A percentile compares a stretch with the other conserved stretches of the same genome.
phyloP scores from a whole-genome alignment of 1,284 basidiomycete genomes.

The Crucibulum parvulum region DNA sequence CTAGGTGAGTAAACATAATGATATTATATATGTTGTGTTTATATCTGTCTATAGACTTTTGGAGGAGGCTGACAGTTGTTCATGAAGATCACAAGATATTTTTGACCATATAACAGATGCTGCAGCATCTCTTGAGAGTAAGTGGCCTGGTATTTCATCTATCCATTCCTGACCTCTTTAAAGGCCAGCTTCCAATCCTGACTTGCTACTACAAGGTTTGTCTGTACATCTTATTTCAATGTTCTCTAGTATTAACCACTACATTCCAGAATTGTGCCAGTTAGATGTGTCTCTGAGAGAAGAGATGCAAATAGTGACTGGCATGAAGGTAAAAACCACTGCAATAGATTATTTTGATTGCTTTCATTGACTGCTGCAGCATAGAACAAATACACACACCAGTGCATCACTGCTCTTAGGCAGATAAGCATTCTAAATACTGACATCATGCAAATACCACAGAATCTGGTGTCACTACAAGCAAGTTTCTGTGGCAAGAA shows the following conservation, averaged over 20 bases:
- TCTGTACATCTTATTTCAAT: neutral
- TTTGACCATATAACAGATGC: conserved; percentile 63
- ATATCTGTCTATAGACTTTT: conserved; percentile 48
- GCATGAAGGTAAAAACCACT: conserved; percentile 60
- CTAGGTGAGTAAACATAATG: conserved; percentile 48
- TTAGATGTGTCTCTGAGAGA: conserved; percentile 65
- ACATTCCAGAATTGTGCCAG: conserved; percentile 62
- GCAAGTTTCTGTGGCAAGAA: conserved; percentile 75
- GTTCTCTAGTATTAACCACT: neutral
- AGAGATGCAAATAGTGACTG: conserved; percentile 62
- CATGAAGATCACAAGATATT: conserved; percentile 61
- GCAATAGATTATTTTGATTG: conserved; percentile 5
- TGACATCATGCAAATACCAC: conserved; percentile 74
- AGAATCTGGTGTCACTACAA: conserved; percentile 69
- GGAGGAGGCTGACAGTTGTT: conserved; percentile 64
- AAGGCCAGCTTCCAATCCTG: conserved; percentile 56
- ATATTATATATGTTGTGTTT: conserved; percentile 2
- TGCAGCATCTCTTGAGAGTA: conserved; percentile 61
- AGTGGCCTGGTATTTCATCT: conserved; percentile 10
- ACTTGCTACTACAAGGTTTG: conserved; percentile 63
- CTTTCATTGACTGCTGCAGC: conserved; percentile 23
- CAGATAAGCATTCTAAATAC: conserved; percentile 80
- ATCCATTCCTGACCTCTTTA: conserved; percentile 7
- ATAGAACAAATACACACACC: conserved; percentile 81
- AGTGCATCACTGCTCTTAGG: conserved; percentile 69